Percentiles rank a stretch among this genome's conserved stretches.
Conservation (phyloP, 805 yeast species). For the Starmerella sirachaensis region DNA sequence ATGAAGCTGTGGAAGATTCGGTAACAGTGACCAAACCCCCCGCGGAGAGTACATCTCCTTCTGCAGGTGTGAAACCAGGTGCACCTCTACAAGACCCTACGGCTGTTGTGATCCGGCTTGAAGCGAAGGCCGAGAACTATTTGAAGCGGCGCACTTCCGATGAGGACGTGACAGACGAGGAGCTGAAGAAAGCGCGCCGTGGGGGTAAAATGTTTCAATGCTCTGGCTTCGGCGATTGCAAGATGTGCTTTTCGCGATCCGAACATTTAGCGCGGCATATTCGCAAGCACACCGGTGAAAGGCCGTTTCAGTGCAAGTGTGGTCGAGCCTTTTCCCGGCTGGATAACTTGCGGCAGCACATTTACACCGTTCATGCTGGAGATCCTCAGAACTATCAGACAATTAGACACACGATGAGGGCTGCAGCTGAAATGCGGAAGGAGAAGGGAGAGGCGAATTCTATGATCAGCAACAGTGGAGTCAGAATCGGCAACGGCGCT, state of each 20-base stretch:
- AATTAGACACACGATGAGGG: constrained; percentile 4
- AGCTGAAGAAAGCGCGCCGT: constrained; percentile 9
- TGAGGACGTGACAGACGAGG: constrained; percentile 22
- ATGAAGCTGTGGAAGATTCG: no score
- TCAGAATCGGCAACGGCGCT: no score
- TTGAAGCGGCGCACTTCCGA: no score
- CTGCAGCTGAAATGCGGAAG: not conserved
- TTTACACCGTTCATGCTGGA: constrained; percentile 66
- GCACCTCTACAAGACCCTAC: no score
- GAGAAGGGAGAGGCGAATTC: no score
- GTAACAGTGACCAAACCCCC: no score
- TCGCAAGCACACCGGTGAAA: constrained; percentile 86
- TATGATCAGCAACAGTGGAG: no score
- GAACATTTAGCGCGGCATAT: constrained; percentile 90
- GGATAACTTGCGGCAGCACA: constrained; percentile 84
- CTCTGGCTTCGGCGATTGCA: constrained; percentile 73
- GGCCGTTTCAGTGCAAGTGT: constrained; percentile 80
- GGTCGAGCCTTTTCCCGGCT: constrained; percentile 66
- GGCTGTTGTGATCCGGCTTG: no score
- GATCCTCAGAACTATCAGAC: constrained; percentile 28
- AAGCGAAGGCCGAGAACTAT: no score
- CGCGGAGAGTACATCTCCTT: no score
- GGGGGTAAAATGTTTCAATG: constrained; percentile 58
- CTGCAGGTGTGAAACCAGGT: no score
- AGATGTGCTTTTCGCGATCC: constrained; percentile 78